A percentile compares a stretch with the other conserved stretches of the same genome.
Evolutionary conservation across 208 protist species (phyloP).

Genomic region (Leishmania arabica): DNA sequence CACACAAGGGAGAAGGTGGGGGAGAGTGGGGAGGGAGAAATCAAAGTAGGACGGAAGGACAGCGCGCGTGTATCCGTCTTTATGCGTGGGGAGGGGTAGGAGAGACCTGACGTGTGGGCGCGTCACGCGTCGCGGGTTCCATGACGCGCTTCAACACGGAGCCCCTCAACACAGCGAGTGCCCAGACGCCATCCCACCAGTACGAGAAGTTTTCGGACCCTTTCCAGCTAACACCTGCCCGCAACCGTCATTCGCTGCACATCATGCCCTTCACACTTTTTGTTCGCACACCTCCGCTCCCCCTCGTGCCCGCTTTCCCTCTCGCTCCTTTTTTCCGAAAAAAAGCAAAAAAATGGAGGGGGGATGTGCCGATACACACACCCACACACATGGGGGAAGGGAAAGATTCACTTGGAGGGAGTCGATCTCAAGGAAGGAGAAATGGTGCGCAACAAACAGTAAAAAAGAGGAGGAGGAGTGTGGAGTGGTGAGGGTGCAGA

Average conservation of each 20-base stretch:
- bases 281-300: neutral
- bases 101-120: neutral
- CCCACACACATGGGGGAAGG: neutral
- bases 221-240: neutral
- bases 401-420: neutral
- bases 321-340: neutral
- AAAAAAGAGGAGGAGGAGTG: conserved; percentile 10
- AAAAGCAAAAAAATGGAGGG: neutral
- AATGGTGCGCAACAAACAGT: neutral
- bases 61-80: neutral
- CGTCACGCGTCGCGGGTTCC: neutral
- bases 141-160: neutral
- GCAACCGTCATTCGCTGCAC: neutral
- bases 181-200: neutral
- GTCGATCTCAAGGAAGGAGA: neutral
- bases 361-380: neutral
- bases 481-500: neutral
- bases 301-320: neutral
- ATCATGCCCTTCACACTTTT: neutral
- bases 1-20: neutral
- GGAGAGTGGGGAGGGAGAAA: neutral
- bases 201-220: neutral
- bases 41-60: neutral
- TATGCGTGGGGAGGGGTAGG: neutral
- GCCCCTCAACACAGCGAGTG: neutral